Evolutionary conservation across 2,329 filamentous ascomycete genomes (phyloP).

Genomic region (Penicillium sumatraense): DNA sequence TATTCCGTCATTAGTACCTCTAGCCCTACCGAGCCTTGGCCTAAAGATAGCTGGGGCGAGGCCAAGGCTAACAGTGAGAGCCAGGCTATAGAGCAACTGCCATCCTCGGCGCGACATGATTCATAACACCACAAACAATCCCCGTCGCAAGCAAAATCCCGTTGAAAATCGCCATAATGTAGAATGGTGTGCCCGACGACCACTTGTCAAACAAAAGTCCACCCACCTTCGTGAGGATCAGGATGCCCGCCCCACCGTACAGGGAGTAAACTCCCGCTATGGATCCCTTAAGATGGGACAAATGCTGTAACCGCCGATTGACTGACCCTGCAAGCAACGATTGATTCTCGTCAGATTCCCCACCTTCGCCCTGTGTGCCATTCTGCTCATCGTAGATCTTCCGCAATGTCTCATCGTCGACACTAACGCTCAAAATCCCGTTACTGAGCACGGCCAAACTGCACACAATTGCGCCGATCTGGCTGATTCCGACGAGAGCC

Average conservation of each 20-base stretch:
- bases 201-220: conserved; percentile 81
- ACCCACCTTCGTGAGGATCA: conserved; percentile 88
- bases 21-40: no score
- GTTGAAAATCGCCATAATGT: conserved; percentile 92
- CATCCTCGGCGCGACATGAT: conserved; percentile 22
- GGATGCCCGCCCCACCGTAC: conserved; percentile 84
- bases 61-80: neutral
- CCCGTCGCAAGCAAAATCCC: conserved; percentile 62
- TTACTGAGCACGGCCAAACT: conserved; percentile 85
- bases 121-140: conserved; percentile 32
- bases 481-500: conserved; percentile 82
- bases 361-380: conserved; percentile 9
- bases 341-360: conserved; percentile 31
- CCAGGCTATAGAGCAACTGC: conserved; percentile 3
- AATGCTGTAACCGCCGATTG: conserved; percentile 34
- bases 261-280: conserved; percentile 95
- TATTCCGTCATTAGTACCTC: neutral
- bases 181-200: conserved; percentile 81
- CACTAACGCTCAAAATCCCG: conserved; percentile 66
- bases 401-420: conserved; percentile 17
- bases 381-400: conserved; percentile 20
- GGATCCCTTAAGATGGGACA: conserved; percentile 79
- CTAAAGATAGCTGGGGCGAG: neutral
- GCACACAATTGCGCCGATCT: conserved; percentile 96
- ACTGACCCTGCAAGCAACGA: conserved; percentile 32